Evolutionary conservation across 1,284 basidiomycete species (phyloP), one percentile per base, ranked within the genome.

Genomic region (Trichosporon asahii): DNA sequence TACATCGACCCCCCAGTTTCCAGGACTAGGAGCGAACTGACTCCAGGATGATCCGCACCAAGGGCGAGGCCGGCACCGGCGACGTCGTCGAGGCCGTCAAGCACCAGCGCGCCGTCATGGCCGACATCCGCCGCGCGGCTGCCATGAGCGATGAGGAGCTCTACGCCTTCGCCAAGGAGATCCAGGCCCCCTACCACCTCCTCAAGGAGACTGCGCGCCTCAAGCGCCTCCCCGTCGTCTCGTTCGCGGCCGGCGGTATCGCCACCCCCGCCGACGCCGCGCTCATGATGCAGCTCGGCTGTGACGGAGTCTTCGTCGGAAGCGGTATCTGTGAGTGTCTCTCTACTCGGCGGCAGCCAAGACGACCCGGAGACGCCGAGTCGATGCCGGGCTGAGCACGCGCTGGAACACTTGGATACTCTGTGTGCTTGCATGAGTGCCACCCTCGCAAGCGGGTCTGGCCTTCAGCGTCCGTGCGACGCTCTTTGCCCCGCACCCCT

Each of bases 221-320:
- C 76, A 97, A 98, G 85, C 89, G 92, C 68, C 87, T 99, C 61
- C 95, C 96, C 1, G 95, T 98, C 21, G 97, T 88, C 72, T 79
- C 79, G 77, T 95, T 95, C 82, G 94, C 93, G n/a, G 95, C 96
- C 65, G 96, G 96, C 72, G 96, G 96, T 74, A 89, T 99, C 70
- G 95, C 97, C 65, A 98, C 96, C 5, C 96, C 96, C 64, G 95
- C 82, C 74, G 96, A 99, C 83, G 97, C 96, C 25, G 97, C 97
- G 3, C 85, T 99, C 74, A 98, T 99, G 96, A 99, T 99, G 96
- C 95, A 98, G 82, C 89, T 99, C 46, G 95, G 96, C 65, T 95
- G 94, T 82, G 96, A 99, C 81, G 96, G 97, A 87, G 93, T 94
- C 53, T 94, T 94, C 77, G 95, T 97, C 74, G 95, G 95, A 31